Percentiles rank a stretch among this genome's conserved stretches.
Evolutionary conservation across 495 filamentous ascomycete species (phyloP).

Genomic region (Friedmanniomyces simplex): DNA sequence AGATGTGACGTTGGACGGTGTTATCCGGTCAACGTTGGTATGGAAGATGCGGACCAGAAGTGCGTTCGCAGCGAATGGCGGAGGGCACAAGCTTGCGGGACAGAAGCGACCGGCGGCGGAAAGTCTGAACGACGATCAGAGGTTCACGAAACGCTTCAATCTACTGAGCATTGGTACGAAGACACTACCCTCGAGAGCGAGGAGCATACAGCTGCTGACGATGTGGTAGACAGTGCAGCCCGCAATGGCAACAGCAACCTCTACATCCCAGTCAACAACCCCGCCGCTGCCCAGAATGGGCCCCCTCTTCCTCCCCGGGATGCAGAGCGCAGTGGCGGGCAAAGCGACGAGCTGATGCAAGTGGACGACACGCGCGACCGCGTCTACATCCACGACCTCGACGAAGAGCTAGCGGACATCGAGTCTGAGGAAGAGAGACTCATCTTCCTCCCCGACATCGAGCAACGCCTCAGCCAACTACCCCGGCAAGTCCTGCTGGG

Average conservation of each 20-base stretch:
- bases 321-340: background rate
- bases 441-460: constrained; percentile 73
- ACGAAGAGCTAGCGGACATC: constrained; percentile 66
- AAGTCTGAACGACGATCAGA: constrained; percentile 32
- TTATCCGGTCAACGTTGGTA: background rate
- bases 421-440: constrained; percentile 38
- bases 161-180: constrained; percentile 67
- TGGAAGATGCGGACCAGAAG: constrained; percentile 8
- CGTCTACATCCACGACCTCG: constrained; percentile 83
- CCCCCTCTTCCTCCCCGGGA: background rate
- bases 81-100: constrained; percentile 2
- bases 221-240: background rate
- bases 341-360: constrained; percentile 59
- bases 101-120: constrained; percentile 16
- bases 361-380: constrained; percentile 79
- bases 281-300: background rate
- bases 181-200: background rate
- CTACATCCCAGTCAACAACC: constrained; percentile 40
- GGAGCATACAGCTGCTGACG: background rate
- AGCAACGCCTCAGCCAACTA: constrained; percentile 64
- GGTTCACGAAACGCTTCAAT: constrained; percentile 69
- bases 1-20: too few relatives aligned
- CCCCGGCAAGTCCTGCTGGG: constrained; percentile 51
- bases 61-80: background rate
- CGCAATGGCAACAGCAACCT: constrained; percentile 47